Base-by-base conservation (phyloP, 768 basidiomycete genomes). In the Lentinula lateritia region DNA sequence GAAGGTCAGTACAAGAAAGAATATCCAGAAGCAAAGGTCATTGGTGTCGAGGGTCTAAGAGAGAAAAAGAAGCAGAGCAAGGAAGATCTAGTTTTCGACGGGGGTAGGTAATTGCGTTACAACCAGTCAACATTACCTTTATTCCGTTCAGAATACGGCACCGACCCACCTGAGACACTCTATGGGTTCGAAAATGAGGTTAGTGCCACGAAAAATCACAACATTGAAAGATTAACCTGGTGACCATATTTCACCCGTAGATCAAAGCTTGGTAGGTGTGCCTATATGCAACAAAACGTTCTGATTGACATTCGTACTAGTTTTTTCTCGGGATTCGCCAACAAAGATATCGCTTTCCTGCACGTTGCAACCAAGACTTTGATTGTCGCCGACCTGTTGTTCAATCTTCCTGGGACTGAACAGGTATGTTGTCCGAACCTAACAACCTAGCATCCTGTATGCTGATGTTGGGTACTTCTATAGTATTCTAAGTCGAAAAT, bases 111-210 rank as follows among this genome's bases (percentile, higher is more conserved):
- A n/a, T 32, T 32, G 20, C 28, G 28, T 28, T 28, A 28, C 28
- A 1, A 28, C 28, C 28, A 28, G 28, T 28, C 28, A 28, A 28
- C 28, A 28, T 28, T 28, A 28, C 61, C 46, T 50, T 34, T 15
- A 3, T 34, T 52, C 12, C 6, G n/a, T 13, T 50, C 43, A 82
- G 83, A 78, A 3, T 89, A 85, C 75, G 89, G 89, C 8, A 71
- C 73, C n/a, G 87, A 89, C 66, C 80, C 84, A 2, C 78, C 82
- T 2, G 77, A 76, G 8, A 87, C 87, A 28, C 76, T 77, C 50
- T 93, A 92, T 64, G 93, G 91, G 0, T 94, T 91, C 65, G 91
- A 94, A 71, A 81, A 81, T 36, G 89, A 90, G 66, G 78, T 78
- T 35, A 39, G 70, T 62, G 3, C 16, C 32, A 4, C 53, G 9